Percentiles rank a stretch among this genome's conserved stretches.
These are phyloP conservation scores for Apostasia shenzhenica DNA, from an alignment of 106 monocot genomes.

Conservation along the genomic window DNA sequence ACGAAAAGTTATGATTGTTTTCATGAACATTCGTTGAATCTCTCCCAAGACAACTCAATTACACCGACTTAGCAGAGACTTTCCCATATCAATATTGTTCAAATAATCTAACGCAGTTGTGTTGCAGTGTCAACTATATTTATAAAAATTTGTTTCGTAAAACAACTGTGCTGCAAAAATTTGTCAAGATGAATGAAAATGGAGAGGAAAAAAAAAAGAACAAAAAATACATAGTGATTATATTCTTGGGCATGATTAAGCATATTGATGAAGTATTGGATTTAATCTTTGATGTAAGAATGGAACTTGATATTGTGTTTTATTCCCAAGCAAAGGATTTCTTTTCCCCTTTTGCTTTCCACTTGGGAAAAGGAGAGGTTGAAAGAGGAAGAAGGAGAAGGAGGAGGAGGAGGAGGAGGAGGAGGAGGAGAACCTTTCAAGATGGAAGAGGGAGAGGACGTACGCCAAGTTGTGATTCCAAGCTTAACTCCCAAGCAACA, in stretches of 20 bases:
- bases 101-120: no score
- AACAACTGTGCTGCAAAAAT: no score
- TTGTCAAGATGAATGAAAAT: no score
- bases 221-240: background rate
- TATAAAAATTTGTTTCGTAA: no score
- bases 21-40: no score
- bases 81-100: no score
- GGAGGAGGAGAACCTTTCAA: slow-evolving; percentile 12
- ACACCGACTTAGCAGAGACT: no score
- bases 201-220: no score
- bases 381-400: background rate
- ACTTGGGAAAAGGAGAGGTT: slow-evolving; percentile 7
- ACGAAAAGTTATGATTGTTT: no score
- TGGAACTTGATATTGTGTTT: slow-evolving; percentile 5
- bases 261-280: slow-evolving; percentile 12
- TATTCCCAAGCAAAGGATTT: slow-evolving; percentile 41
- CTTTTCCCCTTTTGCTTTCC: slow-evolving; percentile 24
- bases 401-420: background rate
- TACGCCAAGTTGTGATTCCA: slow-evolving; percentile 39
- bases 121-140: no score
- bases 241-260: slow-evolving; percentile 17
- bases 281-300: slow-evolving; percentile 18
- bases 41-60: no score
- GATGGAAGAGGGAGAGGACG: slow-evolving; percentile 6
- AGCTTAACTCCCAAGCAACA: slow-evolving; percentile 47